Evolutionary conservation across 352 stramenopile genomes (phyloP), one percentile per base, ranked within the genome.

Genomic region (Albugo candida): DNA sequence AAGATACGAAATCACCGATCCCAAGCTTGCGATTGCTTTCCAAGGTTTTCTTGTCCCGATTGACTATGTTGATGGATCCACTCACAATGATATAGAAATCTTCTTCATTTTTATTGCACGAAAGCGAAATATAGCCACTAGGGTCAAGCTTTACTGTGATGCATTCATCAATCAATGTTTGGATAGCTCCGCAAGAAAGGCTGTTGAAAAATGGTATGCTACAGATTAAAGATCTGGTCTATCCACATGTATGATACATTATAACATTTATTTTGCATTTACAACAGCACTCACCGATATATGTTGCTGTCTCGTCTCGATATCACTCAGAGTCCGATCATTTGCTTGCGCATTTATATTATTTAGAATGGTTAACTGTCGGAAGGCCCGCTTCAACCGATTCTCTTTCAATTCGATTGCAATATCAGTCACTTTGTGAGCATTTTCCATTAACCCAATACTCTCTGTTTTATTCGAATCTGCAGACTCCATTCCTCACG

Each of bases 361-460:
- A 52, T 83, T 83, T 68, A 86, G 83, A 59, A 86, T 83, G 60
- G 82, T 69, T 36, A 86, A 64, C 49, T 86, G 74, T 11, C 69
- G 67, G 42, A 86, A 79, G 34, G 67, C 67, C 41, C 83, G 62
- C 48, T 86, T 86, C 74, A 69, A 82, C 54, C 65, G 67, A 59
- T 73, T 81, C 51, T 79, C 67, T 41, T 50, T 67, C 8, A 43
- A 8, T 43, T 43, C 38, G 3, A 31, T 31, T 31, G 24, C 24
- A 31, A 31, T 31, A 8, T 31, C 24, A 8, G 24, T 31, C 3
- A 31, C 24, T 31, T 31, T 31, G 24, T 31, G 24, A 31, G 24
- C 24, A 31, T 31, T 3, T 31, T 31, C 24, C 24, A 31, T 31
- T 8, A 31, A 8, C 8, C 8, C 3, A 31, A 8, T 8, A 31